Evolutionary conservation across 805 yeast genomes (phyloP), one percentile per base, ranked within the genome.

Genomic region (Candida maltosa): DNA sequence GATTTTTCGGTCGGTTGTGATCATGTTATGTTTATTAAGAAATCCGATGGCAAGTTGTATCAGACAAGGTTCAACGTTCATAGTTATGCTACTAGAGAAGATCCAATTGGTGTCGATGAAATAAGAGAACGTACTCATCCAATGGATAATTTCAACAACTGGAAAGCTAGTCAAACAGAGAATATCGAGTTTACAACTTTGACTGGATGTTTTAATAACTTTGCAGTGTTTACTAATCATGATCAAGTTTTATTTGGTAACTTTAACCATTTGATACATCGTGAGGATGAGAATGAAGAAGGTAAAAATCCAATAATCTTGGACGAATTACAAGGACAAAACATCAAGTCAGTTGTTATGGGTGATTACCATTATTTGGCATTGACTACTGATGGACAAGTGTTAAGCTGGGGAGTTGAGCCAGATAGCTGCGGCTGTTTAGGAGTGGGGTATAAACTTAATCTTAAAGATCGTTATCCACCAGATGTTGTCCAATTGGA

Each of bases 321-420:
- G 3, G 38, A 31, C 3, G 42, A 38, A 6, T 23, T 42, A 18
- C 46, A 42, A 23, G 30, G 30, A 16, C 36, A 21, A 15, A 33
- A 37, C 2, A 69, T 83, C 20, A 65, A 76, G 5, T 70, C 80
- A 3, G 60, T 83, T 2, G 78, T 75, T 1, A 73, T 79, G 34
- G 94, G 91, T 2, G 93, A 85, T 52, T 78, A 82, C 48, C 94
- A 85, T 51, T 65, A 53, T 20, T 47, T 84, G 30, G 91, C 86
- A 0, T 58, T 84, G n/a, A 64, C 78, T 3, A 62, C 63, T 29
- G 60, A 64, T 12, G 93, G 93, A 0, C 65, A 72, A 3, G 42
- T 82, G 12, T 67, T 68, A 39, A 60, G 80, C 4, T 83, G 89
- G 91, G 93, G 93, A 0, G 35, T 67, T 10, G 91, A 84, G 48